phyloP scores from a whole-genome alignment of 202 grass and related monocot genomes.

The Elaeis oleifera region DNA sequence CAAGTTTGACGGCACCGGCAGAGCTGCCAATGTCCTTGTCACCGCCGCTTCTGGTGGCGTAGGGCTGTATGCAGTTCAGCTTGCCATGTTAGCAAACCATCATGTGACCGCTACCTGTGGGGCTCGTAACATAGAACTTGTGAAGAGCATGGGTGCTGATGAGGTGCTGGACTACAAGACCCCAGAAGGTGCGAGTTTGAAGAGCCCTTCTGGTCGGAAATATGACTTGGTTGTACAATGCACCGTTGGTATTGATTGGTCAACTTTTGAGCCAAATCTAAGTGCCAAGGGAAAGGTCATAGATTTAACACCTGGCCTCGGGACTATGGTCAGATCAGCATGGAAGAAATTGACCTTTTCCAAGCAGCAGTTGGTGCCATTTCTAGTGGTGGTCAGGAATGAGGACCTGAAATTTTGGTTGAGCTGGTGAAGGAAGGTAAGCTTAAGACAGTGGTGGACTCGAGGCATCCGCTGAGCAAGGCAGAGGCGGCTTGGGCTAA shows the following conservation, averaged over 20 bases:
- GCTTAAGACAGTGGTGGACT: too few relatives aligned
- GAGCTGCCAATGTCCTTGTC: constrained; percentile 13
- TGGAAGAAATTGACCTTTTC: constrained; percentile 28
- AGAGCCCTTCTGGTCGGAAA: constrained; percentile 30
- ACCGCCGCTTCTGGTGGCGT: neutral
- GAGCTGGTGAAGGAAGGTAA: too few relatives aligned
- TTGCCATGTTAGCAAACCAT: constrained; percentile 14
- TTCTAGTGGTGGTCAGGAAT: neutral
- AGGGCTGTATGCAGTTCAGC: constrained; percentile 25
- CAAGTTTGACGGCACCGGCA: constrained; percentile 35
- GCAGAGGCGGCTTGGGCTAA: too few relatives aligned
- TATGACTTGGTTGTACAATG: constrained; percentile 41
- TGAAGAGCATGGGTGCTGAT: constrained; percentile 32
- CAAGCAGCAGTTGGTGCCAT: constrained; percentile 29
- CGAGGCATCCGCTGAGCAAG: too few relatives aligned
- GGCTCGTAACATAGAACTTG: constrained; percentile 35
- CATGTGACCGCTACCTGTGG: constrained; percentile 45
- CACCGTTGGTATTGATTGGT: constrained; percentile 23
- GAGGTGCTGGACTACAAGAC: constrained; percentile 22
- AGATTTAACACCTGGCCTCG: constrained; percentile 23
- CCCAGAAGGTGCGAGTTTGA: constrained; percentile 13
- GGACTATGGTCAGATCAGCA: constrained; percentile 4
- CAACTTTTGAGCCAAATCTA: constrained; percentile 20
- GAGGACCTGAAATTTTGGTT: too few relatives aligned
- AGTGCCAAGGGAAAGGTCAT: constrained; percentile 28